Evolutionary conservation across 768 basidiomycete genomes (phyloP), one percentile per base, ranked within the genome.

Genomic region (Russula foetens): DNA sequence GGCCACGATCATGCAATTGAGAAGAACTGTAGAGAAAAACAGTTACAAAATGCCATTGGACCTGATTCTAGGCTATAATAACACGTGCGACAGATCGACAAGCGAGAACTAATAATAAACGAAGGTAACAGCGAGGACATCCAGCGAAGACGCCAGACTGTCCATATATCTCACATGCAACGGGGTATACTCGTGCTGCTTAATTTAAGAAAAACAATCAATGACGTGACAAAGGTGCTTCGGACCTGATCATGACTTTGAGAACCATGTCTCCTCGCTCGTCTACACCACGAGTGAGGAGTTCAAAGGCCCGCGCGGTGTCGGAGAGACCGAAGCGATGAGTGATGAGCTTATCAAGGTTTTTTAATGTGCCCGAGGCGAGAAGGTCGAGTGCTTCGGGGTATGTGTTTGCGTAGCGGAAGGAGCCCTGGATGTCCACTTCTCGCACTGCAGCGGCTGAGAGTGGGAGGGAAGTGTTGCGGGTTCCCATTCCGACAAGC

Each of bases 401-500:
- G 71, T 96, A 98, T 11, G 92, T 94, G 75, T 92, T 85, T 61
- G 87, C 86, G 68, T 94, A 94, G 33, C 91, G 83, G 81, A 97
- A 97, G 39, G 88, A 90, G 65, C 94, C 95, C 63, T 85, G 83
- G 68, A 98, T 84, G 73, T 98, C 93, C 61, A 98, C 91, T 74
- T 97, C 95, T 53, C 95, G 85, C 58, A 86, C 73, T 17, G 91
- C 87, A 43, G 93, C 90, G 29, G 81, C 79, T 45, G 88, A 86
- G 58, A 94, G 79, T n/a, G 96, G 96, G 56, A 97, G 78, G 64
- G 81, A 77, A 58, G 87, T 82, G 67, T 86, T 88, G 60, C 86
- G 82, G 17, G 92, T 84, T 66, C 96, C 96, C 96, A 98, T 98
- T 23, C 96, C 96, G 65, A 98, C 84, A 68, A 93, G 88, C 80